Evolutionary conservation across 1,284 basidiomycete species (phyloP).

Genomic region (Malassezia psittaci): DNA sequence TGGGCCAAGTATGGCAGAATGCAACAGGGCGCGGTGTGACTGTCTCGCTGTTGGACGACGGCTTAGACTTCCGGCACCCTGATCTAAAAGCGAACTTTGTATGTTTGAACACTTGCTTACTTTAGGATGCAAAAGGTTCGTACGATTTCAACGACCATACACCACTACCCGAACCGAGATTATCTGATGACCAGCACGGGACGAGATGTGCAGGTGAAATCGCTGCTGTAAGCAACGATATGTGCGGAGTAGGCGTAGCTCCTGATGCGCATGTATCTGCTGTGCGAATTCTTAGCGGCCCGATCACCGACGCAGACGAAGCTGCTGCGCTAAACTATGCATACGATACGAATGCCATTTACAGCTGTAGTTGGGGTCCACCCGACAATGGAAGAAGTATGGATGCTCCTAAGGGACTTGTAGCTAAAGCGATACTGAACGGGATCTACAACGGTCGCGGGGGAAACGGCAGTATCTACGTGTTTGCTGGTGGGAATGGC

Average conservation of each 20-base stretch:
- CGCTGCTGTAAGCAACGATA: slow-evolving; percentile 88
- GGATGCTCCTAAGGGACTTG: slow-evolving; percentile 86
- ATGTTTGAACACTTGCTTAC: slow-evolving; percentile 41
- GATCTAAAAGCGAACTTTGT: slow-evolving; percentile 88
- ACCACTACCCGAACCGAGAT: slow-evolving; percentile 71
- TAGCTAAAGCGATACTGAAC: slow-evolving; percentile 87
- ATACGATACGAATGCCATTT: slow-evolving; percentile 84
- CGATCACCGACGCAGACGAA: slow-evolving; percentile 97
- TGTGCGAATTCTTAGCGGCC: slow-evolving; percentile 84
- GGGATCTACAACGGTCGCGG: slow-evolving; percentile 81
- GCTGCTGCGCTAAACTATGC: slow-evolving; percentile 87
- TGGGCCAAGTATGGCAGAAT: slow-evolving; percentile 70
- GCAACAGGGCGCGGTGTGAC: slow-evolving; percentile 76
- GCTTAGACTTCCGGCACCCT: slow-evolving; percentile 76
- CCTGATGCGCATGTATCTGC: slow-evolving; percentile 84
- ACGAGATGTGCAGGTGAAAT: slow-evolving; percentile 97
- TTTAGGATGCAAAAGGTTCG: slow-evolving; percentile 72
- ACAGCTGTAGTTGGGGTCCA: slow-evolving; percentile 95
- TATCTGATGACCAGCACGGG: slow-evolving; percentile 88
- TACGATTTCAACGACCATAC: slow-evolving; percentile 96
- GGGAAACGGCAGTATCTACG: slow-evolving; percentile 86
- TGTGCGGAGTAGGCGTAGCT: slow-evolving; percentile 89
- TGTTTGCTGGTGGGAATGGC: slow-evolving; percentile 96
- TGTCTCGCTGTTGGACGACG: slow-evolving; percentile 88
- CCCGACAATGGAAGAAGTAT: slow-evolving; percentile 88